Percentiles rank a stretch among this genome's conserved stretches.
phyloP scores from a whole-genome alignment of 768 basidiomycete species.

The Lenzites betulinus region DNA sequence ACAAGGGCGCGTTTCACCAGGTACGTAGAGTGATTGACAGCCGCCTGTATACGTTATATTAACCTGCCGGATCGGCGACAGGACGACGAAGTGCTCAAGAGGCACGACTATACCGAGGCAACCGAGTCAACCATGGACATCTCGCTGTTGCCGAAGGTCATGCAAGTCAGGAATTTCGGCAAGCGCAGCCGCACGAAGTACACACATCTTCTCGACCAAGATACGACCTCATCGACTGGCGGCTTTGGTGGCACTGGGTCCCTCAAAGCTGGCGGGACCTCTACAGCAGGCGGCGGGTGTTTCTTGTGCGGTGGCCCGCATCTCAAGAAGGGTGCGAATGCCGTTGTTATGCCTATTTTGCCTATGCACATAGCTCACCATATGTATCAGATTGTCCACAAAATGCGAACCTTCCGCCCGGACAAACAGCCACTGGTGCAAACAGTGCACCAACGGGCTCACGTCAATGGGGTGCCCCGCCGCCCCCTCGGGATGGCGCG shows the following conservation, averaged over 20 bases:
- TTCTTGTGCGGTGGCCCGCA: constrained; percentile 95
- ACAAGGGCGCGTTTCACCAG: constrained; percentile 99
- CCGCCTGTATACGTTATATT: background rate
- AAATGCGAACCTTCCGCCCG: constrained; percentile 31
- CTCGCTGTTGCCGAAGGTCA: constrained; percentile 86
- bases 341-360: too few relatives aligned
- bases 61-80: constrained; percentile 32
- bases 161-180: constrained; percentile 96
- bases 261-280: constrained; percentile 55
- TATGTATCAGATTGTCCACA: constrained; percentile 44
- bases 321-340: constrained; percentile 77
- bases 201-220: constrained; percentile 93
- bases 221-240: constrained; percentile 68
- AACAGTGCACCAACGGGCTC: constrained; percentile 28
- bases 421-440: constrained; percentile 34
- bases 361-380: background rate
- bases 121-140: constrained; percentile 89
- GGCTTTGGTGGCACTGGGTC: constrained; percentile 63
- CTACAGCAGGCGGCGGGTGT: constrained; percentile 63
- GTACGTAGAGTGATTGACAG: constrained; percentile 42
- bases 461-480: constrained; percentile 28
- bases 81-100: constrained; percentile 86
- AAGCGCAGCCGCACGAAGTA: constrained; percentile 94
- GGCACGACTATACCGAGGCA: constrained; percentile 86
- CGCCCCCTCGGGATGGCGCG: too few relatives aligned